Conservation (phyloP, 345 rosid genomes). For the Psidium guajava region DNA sequence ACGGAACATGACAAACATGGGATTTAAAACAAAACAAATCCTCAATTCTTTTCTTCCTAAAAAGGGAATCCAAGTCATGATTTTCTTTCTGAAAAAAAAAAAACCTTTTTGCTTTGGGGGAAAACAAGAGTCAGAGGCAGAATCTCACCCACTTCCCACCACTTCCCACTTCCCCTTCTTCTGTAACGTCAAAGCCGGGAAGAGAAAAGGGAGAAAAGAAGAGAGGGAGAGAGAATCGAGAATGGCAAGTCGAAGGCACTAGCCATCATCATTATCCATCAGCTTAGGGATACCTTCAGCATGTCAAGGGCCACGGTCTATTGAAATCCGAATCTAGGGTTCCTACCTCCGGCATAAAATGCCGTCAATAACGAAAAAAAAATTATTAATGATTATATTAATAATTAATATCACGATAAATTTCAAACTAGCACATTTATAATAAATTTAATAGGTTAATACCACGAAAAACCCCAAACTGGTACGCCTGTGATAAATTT, state of each 20-base stretch:
- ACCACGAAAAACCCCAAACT: too few relatives aligned
- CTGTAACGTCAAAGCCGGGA: background rate
- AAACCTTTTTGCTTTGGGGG: background rate
- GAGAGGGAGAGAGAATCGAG: background rate
- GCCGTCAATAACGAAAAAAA: too few relatives aligned
- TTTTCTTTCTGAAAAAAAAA: background rate
- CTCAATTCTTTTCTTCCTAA: background rate
- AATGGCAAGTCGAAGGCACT: background rate
- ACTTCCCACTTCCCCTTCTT: slow-evolving; percentile 11
- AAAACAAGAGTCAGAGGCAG: background rate
- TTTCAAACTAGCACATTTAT: too few relatives aligned
- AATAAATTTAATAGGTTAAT: too few relatives aligned
- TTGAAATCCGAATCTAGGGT: too few relatives aligned
- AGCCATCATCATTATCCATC: background rate
- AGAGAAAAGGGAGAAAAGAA: background rate
- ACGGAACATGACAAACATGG: slow-evolving; percentile 22
- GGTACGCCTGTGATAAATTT: too few relatives aligned
- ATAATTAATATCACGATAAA: too few relatives aligned
- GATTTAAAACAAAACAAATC: background rate
- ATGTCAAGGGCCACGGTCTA: background rate
- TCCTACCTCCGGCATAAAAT: too few relatives aligned
- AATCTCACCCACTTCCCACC: slow-evolving; percentile 38
- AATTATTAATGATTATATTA: too few relatives aligned
- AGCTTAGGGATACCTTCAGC: background rate
- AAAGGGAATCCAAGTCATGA: background rate